phyloP scores from a whole-genome alignment of 2,329 filamentous ascomycete species.

The Aureobasidium melanogenum region DNA sequence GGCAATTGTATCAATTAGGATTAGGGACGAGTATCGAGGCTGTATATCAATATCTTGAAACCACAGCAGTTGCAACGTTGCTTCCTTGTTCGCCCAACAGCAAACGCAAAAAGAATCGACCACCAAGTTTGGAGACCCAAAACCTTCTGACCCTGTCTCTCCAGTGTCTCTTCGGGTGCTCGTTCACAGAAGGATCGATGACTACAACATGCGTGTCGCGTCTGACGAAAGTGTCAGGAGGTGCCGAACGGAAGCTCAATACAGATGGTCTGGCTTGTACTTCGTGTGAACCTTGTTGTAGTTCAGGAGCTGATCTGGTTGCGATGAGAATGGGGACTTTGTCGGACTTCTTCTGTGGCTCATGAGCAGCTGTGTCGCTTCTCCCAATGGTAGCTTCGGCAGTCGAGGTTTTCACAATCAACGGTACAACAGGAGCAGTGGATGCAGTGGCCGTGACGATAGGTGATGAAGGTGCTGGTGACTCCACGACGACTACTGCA shows the following conservation, averaged over 20 bases:
- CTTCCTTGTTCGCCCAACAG: conserved; percentile 7
- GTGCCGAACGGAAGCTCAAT: neutral
- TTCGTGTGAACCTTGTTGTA: neutral
- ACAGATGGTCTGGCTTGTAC: conserved; percentile 1
- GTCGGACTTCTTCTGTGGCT: neutral
- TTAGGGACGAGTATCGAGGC: neutral
- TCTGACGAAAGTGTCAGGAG: neutral
- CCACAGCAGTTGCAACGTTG: conserved; percentile 11
- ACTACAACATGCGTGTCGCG: conserved; percentile 4
- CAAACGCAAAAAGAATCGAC: neutral
- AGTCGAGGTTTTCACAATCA: neutral
- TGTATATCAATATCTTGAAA: conserved; percentile 7
- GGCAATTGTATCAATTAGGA: conserved; percentile 2
- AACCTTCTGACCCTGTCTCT: conserved; percentile 8
- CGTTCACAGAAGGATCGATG: neutral
- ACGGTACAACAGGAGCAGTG: neutral
- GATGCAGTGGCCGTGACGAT: neutral
- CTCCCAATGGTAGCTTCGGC: neutral
- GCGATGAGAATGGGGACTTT: neutral
- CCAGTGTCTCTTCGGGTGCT: neutral
- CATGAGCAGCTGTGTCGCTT: neutral
- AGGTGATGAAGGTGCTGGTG: neutral
- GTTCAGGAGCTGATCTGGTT: neutral
- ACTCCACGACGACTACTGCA: neutral
- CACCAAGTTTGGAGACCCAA: conserved; percentile 1